Evolutionary conservation across 768 basidiomycete species (phyloP).

Genomic region (Cystofilobasidium macerans): DNA sequence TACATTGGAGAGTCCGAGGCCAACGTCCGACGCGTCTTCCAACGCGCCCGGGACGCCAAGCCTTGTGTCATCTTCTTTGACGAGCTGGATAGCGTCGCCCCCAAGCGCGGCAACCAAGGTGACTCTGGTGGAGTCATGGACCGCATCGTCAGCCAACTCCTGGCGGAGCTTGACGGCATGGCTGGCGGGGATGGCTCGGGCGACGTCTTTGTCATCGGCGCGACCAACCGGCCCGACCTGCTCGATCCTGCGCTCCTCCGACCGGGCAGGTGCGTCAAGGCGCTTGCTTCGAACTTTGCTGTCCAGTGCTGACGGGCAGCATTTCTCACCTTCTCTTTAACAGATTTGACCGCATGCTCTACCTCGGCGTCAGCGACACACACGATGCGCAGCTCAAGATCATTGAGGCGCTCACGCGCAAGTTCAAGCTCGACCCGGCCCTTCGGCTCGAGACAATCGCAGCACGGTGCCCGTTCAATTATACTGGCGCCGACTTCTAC

Average conservation of each 20-base stretch:
- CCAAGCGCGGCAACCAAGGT: conserved; percentile 86
- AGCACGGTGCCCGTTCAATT: conserved; percentile 73
- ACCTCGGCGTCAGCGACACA: conserved; percentile 80
- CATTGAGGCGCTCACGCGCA: conserved; percentile 77
- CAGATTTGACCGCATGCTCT: conserved; percentile 94
- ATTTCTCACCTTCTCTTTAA: neutral
- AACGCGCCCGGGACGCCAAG: conserved; percentile 76
- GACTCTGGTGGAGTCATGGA: conserved; percentile 98
- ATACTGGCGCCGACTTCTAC: conserved; percentile 96
- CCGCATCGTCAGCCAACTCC: conserved; percentile 83
- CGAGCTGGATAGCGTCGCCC: conserved; percentile 87
- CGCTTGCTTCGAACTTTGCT: neutral
- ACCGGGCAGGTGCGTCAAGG: conserved; percentile 74
- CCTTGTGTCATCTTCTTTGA: conserved; percentile 97
- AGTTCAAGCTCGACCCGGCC: conserved; percentile 66
- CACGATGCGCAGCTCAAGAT: conserved; percentile 78
- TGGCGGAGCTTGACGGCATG: conserved; percentile 92
- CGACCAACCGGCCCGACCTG: conserved; percentile 86
- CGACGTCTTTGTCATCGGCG: conserved; percentile 91
- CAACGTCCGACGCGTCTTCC: conserved; percentile 57
- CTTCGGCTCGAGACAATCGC: conserved; percentile 53
- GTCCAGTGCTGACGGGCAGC: neutral
- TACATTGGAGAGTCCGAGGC: conserved; percentile 92
- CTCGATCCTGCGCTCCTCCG: conserved; percentile 78
- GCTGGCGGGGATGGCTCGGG: conserved; percentile 44